These are phyloP conservation scores for Actinidia chinensis DNA, from an alignment of 179 eudicot genomes.

Conservation along the genomic window DNA sequence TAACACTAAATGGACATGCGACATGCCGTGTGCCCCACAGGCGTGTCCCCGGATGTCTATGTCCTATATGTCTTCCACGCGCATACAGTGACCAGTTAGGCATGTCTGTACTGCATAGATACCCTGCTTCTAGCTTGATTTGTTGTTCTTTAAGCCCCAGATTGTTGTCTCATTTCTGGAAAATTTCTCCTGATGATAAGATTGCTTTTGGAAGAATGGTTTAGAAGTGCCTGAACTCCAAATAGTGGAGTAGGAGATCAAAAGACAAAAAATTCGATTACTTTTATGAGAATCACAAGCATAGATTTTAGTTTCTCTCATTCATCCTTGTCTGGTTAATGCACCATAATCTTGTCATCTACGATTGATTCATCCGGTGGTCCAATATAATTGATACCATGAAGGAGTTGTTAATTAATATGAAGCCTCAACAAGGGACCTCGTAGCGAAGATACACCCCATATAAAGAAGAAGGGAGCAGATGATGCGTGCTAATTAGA, in stretches of 20 bases:
- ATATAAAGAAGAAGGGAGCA: too few species aligned
- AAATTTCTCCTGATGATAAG: neutral
- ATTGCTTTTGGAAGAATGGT: neutral
- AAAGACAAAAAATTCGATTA: neutral
- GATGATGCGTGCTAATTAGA: too few species aligned
- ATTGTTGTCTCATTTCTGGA: neutral
- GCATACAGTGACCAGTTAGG: too few species aligned
- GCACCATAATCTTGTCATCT: neutral
- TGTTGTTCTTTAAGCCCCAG: neutral
- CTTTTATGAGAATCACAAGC: neutral
- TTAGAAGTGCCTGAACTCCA: neutral
- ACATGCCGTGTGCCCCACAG: too few species aligned
- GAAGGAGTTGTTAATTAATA: too few species aligned
- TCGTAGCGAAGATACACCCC: too few species aligned
- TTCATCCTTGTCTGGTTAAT: neutral
- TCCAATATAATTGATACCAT: neutral
- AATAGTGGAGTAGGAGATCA: neutral
- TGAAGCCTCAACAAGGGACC: too few species aligned
- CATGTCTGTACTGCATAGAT: too few species aligned
- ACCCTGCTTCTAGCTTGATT: too few species aligned
- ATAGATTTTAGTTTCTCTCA: neutral
- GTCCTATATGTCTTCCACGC: neutral
- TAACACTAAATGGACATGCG: too few species aligned
- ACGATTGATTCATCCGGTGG: neutral
- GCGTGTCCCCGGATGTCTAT: too few species aligned